These are phyloP conservation scores for Calonectria pauciramosa DNA, from an alignment of 2,329 filamentous ascomycete genomes.

Conservation along the genomic window DNA sequence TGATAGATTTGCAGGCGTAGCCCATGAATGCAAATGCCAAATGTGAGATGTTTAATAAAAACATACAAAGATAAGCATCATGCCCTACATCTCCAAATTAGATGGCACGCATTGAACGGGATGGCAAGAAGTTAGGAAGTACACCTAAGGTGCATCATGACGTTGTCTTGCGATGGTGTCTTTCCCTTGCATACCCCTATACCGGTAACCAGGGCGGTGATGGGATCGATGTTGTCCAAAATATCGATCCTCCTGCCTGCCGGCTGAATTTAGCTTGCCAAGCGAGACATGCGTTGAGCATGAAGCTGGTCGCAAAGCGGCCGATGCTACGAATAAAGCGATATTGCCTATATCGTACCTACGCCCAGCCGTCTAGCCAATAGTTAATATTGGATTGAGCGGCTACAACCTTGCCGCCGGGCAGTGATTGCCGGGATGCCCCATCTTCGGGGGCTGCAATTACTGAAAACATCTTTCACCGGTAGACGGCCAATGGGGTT, in stretches of 20 bases:
- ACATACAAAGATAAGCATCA: not conserved
- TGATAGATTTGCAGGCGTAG: not conserved
- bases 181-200: slow-evolving; percentile 3
- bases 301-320: not conserved
- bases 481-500: not conserved
- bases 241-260: slow-evolving; percentile 10
- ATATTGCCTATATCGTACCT: not conserved
- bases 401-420: not conserved
- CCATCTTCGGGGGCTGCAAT: not conserved
- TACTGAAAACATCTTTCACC: slow-evolving; percentile 8
- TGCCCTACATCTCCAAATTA: not conserved
- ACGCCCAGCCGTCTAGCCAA: not conserved
- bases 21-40: not conserved
- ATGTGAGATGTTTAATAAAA: not conserved
- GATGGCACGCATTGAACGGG: not conserved
- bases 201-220: not conserved
- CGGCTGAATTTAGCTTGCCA: not conserved
- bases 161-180: not conserved
- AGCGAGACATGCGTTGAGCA: not conserved
- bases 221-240: not conserved
- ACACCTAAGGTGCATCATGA: not conserved
- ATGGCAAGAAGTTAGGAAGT: not conserved
- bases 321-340: slow-evolving; percentile 2
- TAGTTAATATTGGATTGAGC: not conserved
- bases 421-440: slow-evolving; percentile 11